Base-by-base conservation (phyloP, 1,139 yeast genomes). In the Wickerhamiella pararugosa region DNA sequence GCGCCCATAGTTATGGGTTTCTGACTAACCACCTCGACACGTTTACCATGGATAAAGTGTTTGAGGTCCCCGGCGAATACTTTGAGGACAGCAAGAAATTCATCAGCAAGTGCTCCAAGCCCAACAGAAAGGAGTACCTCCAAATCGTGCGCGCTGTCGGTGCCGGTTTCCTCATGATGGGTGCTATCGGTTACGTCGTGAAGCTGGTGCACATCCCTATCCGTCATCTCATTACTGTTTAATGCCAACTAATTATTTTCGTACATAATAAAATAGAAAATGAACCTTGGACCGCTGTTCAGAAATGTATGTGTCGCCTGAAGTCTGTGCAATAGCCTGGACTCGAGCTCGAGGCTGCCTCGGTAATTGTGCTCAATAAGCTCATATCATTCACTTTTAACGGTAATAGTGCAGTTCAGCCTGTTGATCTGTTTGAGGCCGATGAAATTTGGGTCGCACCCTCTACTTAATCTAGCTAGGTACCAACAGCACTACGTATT, bases 191-290 rank as follows among this genome's bases (percentile, higher is more conserved):
- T 47, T 90, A 86, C 67, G 82, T 79, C 57, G 93, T 90, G 65
- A 90, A 90, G 69, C 74, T 87, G 60, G 73, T 87, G 57, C 98
- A 87, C 66, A 87, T 87, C 57, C 98, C 98, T 60, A 86, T 87
- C 68, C 81, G 97, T 70, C 92, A 86, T 67, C 76, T 87, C 68
- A 86, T 87, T 67, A 63, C 69, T 44, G 97, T 87, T 53, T 87
- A 72, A 36, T 8, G 21, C 21, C 21, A 15, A 15, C 21, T 15
- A 15, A 15, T n/a, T 8, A 15, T 27, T 36, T 30, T 8, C 11
- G 27, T 9, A 34, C 26, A 6, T n/a, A 11, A 34, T 34, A 34
- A 25, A 7, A 10, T 34, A 9, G 25, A 34, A 15, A 15, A 15
- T 15, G 21, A 15, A 15, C 21, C 21, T 15, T 15, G 21, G 21